Base-by-base conservation (phyloP, 352 stramenopile species). In the Thraustochytrium striatum region DNA sequence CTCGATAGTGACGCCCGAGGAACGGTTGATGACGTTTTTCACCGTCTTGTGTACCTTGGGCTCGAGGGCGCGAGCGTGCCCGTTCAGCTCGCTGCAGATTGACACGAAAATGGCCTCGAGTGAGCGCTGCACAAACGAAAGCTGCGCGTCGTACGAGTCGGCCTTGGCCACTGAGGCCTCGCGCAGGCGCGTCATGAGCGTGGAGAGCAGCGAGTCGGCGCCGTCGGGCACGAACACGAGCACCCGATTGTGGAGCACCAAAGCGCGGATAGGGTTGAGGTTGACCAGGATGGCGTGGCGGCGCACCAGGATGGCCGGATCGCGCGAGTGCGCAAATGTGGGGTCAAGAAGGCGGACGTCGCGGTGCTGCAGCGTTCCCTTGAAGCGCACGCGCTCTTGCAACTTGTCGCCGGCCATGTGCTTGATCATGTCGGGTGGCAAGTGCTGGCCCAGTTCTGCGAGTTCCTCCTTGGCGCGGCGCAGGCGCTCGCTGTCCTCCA, bases 341-440 rank as follows among this genome's bases (percentile, higher is more conserved):
- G 70, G 33, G 58, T 80, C 70, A 0, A 80, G 47, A 1, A 80
- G 28, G 32, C 70, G 70, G n/a, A 80, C 79, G 58, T 80, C 70
- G n/a, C 70, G 55, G 38, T 53, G 55, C 47, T 80, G 55, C 55
- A 80, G 58, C 11, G 70, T 80, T 3, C 57, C 57, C 39, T 80
- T 70, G 55, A 58, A 80, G 9, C 65, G 65, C 44, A 30, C 19
- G 11, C 41, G 38, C 57, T 68, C n/a, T n/a, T n/a, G n/a, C n/a
- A n/a, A n/a, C n/a, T n/a, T n/a, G n/a, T n/a, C n/a, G n/a, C n/a
- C n/a, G n/a, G n/a, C n/a, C n/a, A n/a, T n/a, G n/a, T n/a, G n/a
- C n/a, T n/a, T n/a, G n/a, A n/a, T n/a, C n/a, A n/a, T n/a, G n/a
- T n/a, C n/a, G n/a, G n/a, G n/a, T n/a, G n/a, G n/a, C n/a, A n/a